These are phyloP conservation scores for Vachellia collinsii DNA, from an alignment of 306 rosid genomes.

Conservation along the genomic window DNA sequence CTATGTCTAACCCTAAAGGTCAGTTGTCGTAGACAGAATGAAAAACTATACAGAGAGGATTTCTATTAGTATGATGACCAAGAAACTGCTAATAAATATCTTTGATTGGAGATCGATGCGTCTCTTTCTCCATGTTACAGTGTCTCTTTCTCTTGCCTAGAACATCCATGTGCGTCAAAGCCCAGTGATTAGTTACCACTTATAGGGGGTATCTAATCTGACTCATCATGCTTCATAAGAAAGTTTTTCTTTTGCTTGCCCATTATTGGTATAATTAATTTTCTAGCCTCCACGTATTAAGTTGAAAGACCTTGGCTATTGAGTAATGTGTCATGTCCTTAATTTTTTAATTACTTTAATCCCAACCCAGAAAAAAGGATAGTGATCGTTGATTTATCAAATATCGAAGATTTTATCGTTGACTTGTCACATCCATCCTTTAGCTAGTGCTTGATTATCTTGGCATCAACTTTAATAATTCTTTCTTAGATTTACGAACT, in stretches of 20 bases:
- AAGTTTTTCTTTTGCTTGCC: not conserved
- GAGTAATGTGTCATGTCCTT: not conserved
- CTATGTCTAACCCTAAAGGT: conserved; percentile 7
- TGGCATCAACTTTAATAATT: conserved; percentile 5
- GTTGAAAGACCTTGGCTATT: not conserved
- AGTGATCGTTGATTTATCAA: not conserved
- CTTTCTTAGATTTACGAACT: not conserved
- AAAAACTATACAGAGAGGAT: conserved; percentile 20
- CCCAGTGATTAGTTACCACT: not conserved
- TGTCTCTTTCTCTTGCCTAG: conserved; percentile 10
- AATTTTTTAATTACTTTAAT: not conserved
- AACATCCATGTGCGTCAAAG: conserved; percentile 19
- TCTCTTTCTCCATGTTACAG: conserved; percentile 31
- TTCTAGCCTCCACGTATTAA: not conserved
- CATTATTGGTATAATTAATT: not conserved
- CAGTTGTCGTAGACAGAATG: not conserved
- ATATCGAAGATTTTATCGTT: not conserved
- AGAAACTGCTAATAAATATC: not conserved
- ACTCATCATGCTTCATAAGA: not conserved
- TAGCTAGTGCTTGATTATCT: not conserved
- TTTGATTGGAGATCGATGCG: conserved; percentile 11
- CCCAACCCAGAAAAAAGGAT: not conserved
- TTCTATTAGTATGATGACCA: conserved; percentile 1
- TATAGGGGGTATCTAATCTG: not conserved
- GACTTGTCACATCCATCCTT: conserved; percentile 12